Evolutionary conservation across 1,139 yeast genomes (phyloP), one percentile per base, ranked within the genome.

Genomic region (Suhomyces panamericanus): DNA sequence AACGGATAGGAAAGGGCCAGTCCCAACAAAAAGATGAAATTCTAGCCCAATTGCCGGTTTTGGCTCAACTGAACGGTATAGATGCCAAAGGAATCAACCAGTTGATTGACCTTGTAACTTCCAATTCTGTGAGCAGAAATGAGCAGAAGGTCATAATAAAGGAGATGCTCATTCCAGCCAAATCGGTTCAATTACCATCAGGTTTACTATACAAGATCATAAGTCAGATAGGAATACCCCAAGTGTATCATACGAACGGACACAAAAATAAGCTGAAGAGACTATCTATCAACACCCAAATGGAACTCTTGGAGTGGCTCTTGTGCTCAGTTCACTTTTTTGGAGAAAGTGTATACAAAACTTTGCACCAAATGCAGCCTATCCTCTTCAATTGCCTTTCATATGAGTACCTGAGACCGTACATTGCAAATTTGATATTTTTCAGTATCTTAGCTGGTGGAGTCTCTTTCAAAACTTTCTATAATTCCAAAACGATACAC

Each of bases 311-410:
- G 6, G 64, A 63, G 29, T 71, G 76, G 76, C 50, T 68, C 9
- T 37, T 67, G 2, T 53, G 63, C 13, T 53, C 54, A 2, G 47
- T 69, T 11, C 71, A 67, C 41, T 51, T 57, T 9, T 67, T 69
- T 50, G 69, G 66, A 1, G 32, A 39, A 1, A 43, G 44, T 2
- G 57, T 55, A 1, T 59, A 53, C 37, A 43, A 39, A 2, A 44
- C 45, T 3, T 48, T 66, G 28, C 50, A 51, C 14, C 48, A 53
- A 10, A 44, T 63, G 35, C 48, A 60, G 7, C 68, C 75, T 0
- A 46, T 73, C 12, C 59, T 78, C 44, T 65, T 77, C 50, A 69
- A 72, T 26, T 62, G 68, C 33, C 62, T 80, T 49, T 69, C 73
- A 39, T 74, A 63, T 48, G 80, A 75, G 48, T 70, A 62, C 42